These are phyloP conservation scores for Lachancea fermentati DNA, from an alignment of 805 yeast species.

Conservation along the genomic window DNA sequence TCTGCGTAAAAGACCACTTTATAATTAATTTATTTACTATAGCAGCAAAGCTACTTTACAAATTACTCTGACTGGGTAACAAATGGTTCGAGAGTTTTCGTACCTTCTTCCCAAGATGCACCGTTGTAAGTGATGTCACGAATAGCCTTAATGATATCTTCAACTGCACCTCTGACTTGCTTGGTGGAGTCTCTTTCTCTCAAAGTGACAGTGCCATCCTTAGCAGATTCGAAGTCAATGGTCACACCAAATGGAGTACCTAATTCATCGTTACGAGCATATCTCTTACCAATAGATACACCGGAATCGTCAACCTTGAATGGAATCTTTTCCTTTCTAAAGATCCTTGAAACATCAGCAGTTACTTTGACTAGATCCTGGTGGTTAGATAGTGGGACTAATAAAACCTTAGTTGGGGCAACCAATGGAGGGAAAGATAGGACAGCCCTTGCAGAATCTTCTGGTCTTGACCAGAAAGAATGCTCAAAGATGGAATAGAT, in stretches of 20 bases:
- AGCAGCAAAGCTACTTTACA: neutral
- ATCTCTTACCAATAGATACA: constrained; percentile 96
- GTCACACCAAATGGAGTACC: constrained; percentile 99
- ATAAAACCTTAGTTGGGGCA: constrained; percentile 95
- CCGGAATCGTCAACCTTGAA: constrained; percentile 96
- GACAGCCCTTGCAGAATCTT: constrained; percentile 80
- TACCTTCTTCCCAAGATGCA: constrained; percentile 80
- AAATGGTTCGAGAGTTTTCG: constrained; percentile 63
- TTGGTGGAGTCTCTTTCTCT: constrained; percentile 97
- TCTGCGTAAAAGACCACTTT: neutral
- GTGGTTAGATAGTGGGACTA: constrained; percentile 89
- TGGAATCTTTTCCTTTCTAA: constrained; percentile 80
- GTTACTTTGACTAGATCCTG: constrained; percentile 73
- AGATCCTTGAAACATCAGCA: constrained; percentile 57
- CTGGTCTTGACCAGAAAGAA: constrained; percentile 91
- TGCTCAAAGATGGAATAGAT: constrained; percentile 91
- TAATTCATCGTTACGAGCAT: constrained; percentile 95
- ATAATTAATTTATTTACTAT: neutral
- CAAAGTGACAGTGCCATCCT: constrained; percentile 83
- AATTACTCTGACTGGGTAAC: constrained; percentile 54
- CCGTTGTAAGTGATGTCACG: constrained; percentile 70
- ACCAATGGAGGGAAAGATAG: constrained; percentile 90
- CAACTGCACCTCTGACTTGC: constrained; percentile 89
- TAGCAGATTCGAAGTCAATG: constrained; percentile 86
- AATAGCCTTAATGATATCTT: constrained; percentile 68